These are phyloP conservation scores for Pyrenopolyporus hunteri DNA, from an alignment of 495 filamentous ascomycete species.

Conservation along the genomic window DNA sequence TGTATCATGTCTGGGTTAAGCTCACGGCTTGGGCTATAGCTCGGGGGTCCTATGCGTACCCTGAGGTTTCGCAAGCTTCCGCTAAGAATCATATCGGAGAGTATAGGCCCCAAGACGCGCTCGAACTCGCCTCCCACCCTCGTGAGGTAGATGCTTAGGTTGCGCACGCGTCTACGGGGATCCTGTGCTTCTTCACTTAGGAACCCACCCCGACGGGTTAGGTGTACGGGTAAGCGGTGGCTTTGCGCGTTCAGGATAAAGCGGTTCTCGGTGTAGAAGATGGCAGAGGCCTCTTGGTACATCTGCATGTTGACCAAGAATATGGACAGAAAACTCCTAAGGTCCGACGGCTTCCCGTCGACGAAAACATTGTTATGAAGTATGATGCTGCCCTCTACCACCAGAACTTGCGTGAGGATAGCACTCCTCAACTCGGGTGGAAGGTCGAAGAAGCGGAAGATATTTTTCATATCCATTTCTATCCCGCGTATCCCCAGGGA, in stretches of 20 bases:
- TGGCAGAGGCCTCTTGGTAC: slow-evolving; percentile 42
- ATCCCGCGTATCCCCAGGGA: neutral
- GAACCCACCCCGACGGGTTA: slow-evolving; percentile 31
- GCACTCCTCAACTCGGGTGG: slow-evolving; percentile 76
- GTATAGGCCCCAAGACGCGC: slow-evolving; percentile 29
- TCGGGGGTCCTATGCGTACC: slow-evolving; percentile 32
- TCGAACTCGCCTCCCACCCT: slow-evolving; percentile 42
- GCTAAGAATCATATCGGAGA: slow-evolving; percentile 42
- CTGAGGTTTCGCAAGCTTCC: slow-evolving; percentile 38
- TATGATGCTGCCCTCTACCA: slow-evolving; percentile 32
- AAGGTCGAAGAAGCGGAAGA: slow-evolving; percentile 62
- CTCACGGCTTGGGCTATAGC: slow-evolving; percentile 11
- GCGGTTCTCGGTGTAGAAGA: slow-evolving; percentile 45
- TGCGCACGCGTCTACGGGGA: slow-evolving; percentile 40
- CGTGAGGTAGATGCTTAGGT: slow-evolving; percentile 35
- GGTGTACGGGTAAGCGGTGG: slow-evolving; percentile 36
- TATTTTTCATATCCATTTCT: slow-evolving; percentile 2
- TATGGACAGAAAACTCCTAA: slow-evolving; percentile 22
- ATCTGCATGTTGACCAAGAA: slow-evolving; percentile 45
- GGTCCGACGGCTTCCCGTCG: neutral
- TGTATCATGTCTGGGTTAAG: slow-evolving; percentile 30
- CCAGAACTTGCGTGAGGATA: slow-evolving; percentile 60
- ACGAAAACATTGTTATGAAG: slow-evolving; percentile 35
- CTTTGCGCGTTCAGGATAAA: slow-evolving; percentile 42
- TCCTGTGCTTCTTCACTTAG: slow-evolving; percentile 30